Percentiles rank a stretch among this genome's conserved stretches.
Conservation (phyloP, 495 filamentous ascomycete genomes). For the Cladorrhinum samala region DNA sequence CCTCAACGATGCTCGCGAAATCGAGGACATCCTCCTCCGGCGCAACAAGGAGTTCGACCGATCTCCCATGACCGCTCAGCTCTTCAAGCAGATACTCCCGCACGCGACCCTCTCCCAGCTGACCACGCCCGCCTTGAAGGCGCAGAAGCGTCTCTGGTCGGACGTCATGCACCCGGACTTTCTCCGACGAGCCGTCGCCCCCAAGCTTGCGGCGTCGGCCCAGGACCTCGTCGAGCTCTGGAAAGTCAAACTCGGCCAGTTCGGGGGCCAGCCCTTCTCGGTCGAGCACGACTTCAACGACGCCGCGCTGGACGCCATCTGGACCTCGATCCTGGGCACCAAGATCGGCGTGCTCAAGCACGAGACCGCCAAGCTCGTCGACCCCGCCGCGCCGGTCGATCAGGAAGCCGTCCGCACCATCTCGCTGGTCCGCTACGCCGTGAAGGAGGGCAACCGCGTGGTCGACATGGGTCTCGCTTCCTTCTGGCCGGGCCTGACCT, state of each 20-base stretch:
- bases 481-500: background rate
- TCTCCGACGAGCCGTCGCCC: slow-evolving; percentile 28
- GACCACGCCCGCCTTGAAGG: slow-evolving; percentile 25
- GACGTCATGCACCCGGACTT: slow-evolving; percentile 38
- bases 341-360: slow-evolving; percentile 25
- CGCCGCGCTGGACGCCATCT: slow-evolving; percentile 32
- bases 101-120: slow-evolving; percentile 26
- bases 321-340: slow-evolving; percentile 8
- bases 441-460: background rate
- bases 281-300: slow-evolving; percentile 31
- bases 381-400: slow-evolving; percentile 21
- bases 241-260: slow-evolving; percentile 26
- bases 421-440: no score
- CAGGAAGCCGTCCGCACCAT: no score
- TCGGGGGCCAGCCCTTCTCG: slow-evolving; percentile 28
- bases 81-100: slow-evolving; percentile 26
- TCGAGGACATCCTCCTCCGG: slow-evolving; percentile 35
- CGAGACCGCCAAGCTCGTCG: slow-evolving; percentile 7
- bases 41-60: slow-evolving; percentile 38
- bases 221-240: slow-evolving; percentile 31
- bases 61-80: slow-evolving; percentile 16
- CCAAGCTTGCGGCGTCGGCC: slow-evolving; percentile 24
- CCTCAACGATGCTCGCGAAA: slow-evolving; percentile 14
- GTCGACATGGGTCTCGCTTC: background rate
- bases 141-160: slow-evolving; percentile 28